Evolutionary conservation across 2,329 filamentous ascomycete species (phyloP).

Genomic region (Nemania sp.): DNA sequence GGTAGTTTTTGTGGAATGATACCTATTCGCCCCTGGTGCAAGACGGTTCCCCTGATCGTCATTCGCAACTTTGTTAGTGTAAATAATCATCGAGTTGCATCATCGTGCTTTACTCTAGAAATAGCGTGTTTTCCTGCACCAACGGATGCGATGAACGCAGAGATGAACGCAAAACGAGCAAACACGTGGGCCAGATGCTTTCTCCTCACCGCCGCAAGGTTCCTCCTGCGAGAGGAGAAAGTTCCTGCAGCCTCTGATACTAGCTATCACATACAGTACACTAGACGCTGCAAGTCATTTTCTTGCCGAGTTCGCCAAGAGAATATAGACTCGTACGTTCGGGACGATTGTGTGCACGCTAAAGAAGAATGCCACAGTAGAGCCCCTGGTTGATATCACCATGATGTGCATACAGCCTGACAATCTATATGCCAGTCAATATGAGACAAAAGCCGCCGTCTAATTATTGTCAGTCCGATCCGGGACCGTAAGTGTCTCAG

Average conservation of each 20-base stretch:
- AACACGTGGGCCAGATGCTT: slow-evolving; percentile 5
- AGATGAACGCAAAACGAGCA: neutral
- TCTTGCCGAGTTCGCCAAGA: slow-evolving; percentile 17
- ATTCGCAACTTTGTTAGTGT: neutral
- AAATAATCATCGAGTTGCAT: slow-evolving; percentile 13
- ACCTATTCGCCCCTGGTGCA: too few species aligned
- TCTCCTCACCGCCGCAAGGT: slow-evolving; percentile 7
- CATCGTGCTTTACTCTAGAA: slow-evolving; percentile 4
- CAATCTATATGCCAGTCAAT: neutral
- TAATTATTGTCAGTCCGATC: slow-evolving; percentile 1
- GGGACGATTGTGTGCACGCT: neutral
- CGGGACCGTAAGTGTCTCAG: too few species aligned
- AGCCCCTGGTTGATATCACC: slow-evolving; percentile 1
- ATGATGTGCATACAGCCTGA: neutral
- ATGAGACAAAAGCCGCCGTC: neutral
- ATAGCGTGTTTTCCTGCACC: slow-evolving; percentile 5
- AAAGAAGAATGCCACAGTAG: neutral
- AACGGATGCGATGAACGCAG: neutral
- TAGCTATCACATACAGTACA: neutral
- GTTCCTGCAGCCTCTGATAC: slow-evolving; percentile 9
- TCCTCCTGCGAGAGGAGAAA: slow-evolving; percentile 7
- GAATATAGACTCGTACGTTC: neutral
- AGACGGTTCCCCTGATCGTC: slow-evolving; percentile 4
- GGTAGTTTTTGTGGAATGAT: too few species aligned
- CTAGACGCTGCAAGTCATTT: slow-evolving; percentile 18